These are phyloP conservation scores for Tulasnella sp. DNA, from an alignment of 768 basidiomycete genomes.

Conservation along the genomic window DNA sequence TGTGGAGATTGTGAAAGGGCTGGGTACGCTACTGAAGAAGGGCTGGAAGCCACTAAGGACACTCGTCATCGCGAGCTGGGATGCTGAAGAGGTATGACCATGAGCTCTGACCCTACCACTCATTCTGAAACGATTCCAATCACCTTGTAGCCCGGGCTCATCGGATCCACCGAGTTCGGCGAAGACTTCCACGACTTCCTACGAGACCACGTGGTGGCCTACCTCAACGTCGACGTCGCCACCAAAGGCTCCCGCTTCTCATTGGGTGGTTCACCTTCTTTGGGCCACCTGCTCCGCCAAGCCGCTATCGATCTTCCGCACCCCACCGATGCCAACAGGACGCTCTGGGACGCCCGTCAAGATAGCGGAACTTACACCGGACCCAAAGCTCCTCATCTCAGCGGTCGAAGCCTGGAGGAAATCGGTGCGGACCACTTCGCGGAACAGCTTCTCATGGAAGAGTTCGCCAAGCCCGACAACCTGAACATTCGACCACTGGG, in stretches of 20 bases:
- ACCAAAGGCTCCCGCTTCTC: constrained; percentile 49
- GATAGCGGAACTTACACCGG: constrained; percentile 46
- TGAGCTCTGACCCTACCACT: not conserved
- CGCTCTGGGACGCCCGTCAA: constrained; percentile 66
- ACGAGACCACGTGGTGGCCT: constrained; percentile 65
- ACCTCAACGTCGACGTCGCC: constrained; percentile 64
- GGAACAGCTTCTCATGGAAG: constrained; percentile 16
- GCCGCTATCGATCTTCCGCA: constrained; percentile 64
- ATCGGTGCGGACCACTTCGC: constrained; percentile 20
- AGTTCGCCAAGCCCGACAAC: constrained; percentile 9
- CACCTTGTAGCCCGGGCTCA: constrained; percentile 41
- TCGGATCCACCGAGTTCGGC: constrained; percentile 87
- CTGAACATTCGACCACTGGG: constrained; percentile 51
- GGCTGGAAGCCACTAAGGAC: constrained; percentile 82
- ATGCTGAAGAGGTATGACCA: constrained; percentile 46
- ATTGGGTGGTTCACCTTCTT: constrained; percentile 61
- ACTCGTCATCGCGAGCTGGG: constrained; percentile 64
- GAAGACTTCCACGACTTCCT: constrained; percentile 87
- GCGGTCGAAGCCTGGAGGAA: constrained; percentile 22
- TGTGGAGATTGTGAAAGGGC: constrained; percentile 64
- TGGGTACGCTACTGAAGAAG: constrained; percentile 49
- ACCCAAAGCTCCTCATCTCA: constrained; percentile 34
- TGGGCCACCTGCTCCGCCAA: constrained; percentile 59
- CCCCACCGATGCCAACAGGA: constrained; percentile 48
- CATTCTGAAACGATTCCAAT: not conserved